Conservation (phyloP, 352 stramenopile genomes). For the Peronospora destructor region DNA sequence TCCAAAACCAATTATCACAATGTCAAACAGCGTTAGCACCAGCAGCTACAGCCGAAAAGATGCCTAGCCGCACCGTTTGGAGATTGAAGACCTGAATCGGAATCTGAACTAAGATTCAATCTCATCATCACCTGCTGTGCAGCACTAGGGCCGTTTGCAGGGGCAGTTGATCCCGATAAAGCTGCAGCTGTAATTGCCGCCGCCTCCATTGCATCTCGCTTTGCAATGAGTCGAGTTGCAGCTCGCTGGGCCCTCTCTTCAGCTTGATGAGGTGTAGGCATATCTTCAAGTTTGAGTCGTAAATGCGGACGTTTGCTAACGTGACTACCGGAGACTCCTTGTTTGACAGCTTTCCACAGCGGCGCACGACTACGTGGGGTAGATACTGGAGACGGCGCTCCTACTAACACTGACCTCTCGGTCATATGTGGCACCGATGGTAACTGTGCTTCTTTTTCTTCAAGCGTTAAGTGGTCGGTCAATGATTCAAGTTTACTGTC, state of each 20-base stretch:
- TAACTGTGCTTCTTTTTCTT: slow-evolving; percentile 34
- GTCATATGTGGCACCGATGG: slow-evolving; percentile 9
- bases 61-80: slow-evolving; percentile 40
- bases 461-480: slow-evolving; percentile 36
- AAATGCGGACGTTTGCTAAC: slow-evolving; percentile 52
- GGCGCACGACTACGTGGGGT: slow-evolving; percentile 10
- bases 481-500: slow-evolving; percentile 36
- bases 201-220: slow-evolving; percentile 64
- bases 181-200: slow-evolving; percentile 33
- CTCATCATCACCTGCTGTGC: slow-evolving; percentile 68
- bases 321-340: slow-evolving; percentile 4
- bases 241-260: slow-evolving; percentile 72
- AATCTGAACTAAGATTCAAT: slow-evolving; percentile 64
- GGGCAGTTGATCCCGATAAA: slow-evolving; percentile 11
- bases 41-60: slow-evolving; percentile 1
- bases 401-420: slow-evolving; percentile 6
- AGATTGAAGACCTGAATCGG: slow-evolving; percentile 59
- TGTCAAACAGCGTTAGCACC: slow-evolving; percentile 8
- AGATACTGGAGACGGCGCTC: slow-evolving; percentile 11
- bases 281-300: slow-evolving; percentile 78
- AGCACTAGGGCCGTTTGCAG: slow-evolving; percentile 32
- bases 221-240: slow-evolving; percentile 63
- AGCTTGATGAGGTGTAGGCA: slow-evolving; percentile 80
- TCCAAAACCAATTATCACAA: slow-evolving; percentile 3
- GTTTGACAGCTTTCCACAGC: slow-evolving; percentile 26